Evolutionary conservation across 2,329 filamentous ascomycete genomes (phyloP).

Genomic region (Aspergillus ochraceus): DNA sequence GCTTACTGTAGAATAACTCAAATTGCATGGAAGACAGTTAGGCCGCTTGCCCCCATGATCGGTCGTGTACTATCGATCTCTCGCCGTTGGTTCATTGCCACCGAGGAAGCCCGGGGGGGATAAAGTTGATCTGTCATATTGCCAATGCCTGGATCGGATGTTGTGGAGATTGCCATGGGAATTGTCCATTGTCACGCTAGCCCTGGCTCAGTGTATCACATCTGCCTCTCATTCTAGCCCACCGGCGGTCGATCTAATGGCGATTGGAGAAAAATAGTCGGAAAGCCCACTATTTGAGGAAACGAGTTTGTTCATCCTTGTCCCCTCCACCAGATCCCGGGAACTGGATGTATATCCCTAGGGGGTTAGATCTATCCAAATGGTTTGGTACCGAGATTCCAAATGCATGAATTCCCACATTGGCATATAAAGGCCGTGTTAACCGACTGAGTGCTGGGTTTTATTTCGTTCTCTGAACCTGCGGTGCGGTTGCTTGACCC

Average conservation of each 20-base stretch:
- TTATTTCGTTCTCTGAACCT: background rate
- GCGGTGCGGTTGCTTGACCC: background rate
- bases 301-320: background rate
- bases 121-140: background rate
- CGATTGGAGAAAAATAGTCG: background rate
- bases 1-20: background rate
- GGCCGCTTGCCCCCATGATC: background rate
- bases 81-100: background rate
- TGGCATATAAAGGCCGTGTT: background rate
- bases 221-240: background rate
- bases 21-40: background rate
- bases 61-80: background rate
- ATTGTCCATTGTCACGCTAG: background rate
- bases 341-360: background rate
- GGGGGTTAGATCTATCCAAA: background rate
- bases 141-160: background rate
- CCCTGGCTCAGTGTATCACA: background rate
- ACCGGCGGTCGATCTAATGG: background rate
- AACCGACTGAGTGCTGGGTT: background rate
- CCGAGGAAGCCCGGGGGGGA: background rate
- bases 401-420: background rate
- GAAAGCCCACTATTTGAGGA: background rate
- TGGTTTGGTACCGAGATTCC: background rate
- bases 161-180: background rate
- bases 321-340: background rate